Evolutionary conservation across 1,284 basidiomycete species (phyloP).

Genomic region (Kalmanozyma brasiliensis): DNA sequence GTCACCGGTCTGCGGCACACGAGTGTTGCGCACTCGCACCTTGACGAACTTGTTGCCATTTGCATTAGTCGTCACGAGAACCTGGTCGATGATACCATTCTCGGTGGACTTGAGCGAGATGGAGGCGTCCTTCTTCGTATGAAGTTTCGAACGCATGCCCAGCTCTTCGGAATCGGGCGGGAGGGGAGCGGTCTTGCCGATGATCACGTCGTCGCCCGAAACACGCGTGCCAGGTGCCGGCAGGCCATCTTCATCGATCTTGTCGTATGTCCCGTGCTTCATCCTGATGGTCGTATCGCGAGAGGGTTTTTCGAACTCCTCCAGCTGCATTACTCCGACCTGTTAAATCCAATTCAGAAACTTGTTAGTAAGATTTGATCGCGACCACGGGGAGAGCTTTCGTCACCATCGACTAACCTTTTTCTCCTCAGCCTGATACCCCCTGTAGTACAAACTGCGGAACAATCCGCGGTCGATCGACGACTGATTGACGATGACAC

Average conservation of each 20-base stretch:
- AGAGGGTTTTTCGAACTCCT: slow-evolving; percentile 97
- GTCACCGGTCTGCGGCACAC: slow-evolving; percentile 96
- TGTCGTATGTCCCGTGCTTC: slow-evolving; percentile 99
- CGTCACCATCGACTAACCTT: too few relatives aligned
- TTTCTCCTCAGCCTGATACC: slow-evolving; percentile 97
- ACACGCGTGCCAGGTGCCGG: slow-evolving; percentile 96
- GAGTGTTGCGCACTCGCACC: slow-evolving; percentile 92
- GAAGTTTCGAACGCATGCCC: slow-evolving; percentile 89
- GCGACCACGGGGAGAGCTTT: too few relatives aligned
- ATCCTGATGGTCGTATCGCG: slow-evolving; percentile 91
- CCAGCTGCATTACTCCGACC: slow-evolving; percentile 80
- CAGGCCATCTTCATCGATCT: slow-evolving; percentile 93
- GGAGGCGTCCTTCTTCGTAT: slow-evolving; percentile 92
- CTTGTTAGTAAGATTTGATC: too few relatives aligned
- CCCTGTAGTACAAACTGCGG: slow-evolving; percentile 97
- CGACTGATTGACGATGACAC: slow-evolving; percentile 99
- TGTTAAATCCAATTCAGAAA: too few relatives aligned
- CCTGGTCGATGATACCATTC: slow-evolving; percentile 96
- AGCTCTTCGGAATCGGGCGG: slow-evolving; percentile 96
- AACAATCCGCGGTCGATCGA: slow-evolving; percentile 98
- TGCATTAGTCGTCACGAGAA: slow-evolving; percentile 92
- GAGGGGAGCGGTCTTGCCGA: slow-evolving; percentile 97
- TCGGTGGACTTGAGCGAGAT: slow-evolving; percentile 98
- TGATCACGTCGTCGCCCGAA: slow-evolving; percentile 96
- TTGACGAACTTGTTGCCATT: slow-evolving; percentile 99